A percentile compares a stretch with the other conserved stretches of the same genome.
phyloP scores from a whole-genome alignment of 805 yeast genomes.

The Wickerhamomyces tratensis region DNA sequence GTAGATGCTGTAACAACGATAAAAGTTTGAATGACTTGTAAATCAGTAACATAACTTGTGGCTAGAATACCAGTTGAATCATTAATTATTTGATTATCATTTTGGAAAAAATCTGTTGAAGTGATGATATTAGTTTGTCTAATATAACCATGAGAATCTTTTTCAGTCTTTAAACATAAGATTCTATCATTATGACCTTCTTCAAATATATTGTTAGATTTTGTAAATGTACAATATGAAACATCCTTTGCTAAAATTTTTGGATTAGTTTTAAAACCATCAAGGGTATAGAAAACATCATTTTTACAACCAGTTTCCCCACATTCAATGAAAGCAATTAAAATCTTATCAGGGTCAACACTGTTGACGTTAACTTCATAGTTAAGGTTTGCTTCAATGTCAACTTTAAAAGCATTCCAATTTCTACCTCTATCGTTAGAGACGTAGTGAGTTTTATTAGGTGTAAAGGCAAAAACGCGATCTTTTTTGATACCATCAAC shows the following conservation, averaged over 20 bases:
- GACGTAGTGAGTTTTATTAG: conserved; percentile 23
- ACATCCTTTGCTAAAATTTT: conserved; percentile 12
- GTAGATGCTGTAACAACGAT: conserved; percentile 22
- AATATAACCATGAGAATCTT: conserved; percentile 23
- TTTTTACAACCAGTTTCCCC: conserved; percentile 21
- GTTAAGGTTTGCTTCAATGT: conserved; percentile 11
- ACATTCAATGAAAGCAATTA: conserved; percentile 24
- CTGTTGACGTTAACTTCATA: conserved; percentile 28
- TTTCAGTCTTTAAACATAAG: conserved; percentile 33
- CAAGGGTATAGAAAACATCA: conserved; percentile 31
- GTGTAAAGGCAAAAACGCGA: conserved; percentile 30
- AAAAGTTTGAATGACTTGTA: conserved; percentile 22
- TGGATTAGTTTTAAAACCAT: conserved; percentile 31
- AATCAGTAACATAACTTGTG: conserved; percentile 21
- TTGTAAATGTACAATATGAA: conserved; percentile 23
- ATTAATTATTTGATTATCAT: conserved; percentile 19
- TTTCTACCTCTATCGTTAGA: conserved; percentile 31
- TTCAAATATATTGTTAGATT: conserved; percentile 15
- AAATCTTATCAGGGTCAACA: conserved; percentile 25
- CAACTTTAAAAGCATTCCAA: conserved; percentile 28
- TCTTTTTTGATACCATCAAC: conserved; percentile 26
- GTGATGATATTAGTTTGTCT: conserved; percentile 20
- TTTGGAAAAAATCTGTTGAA: conserved; percentile 35
- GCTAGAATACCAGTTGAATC: conserved; percentile 21
- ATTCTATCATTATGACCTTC: conserved; percentile 22